Percentiles rank a stretch among this genome's conserved stretches.
Conservation (phyloP, 2,329 filamentous ascomycete species). For the Pseudocercospora pini-densiflorae region DNA sequence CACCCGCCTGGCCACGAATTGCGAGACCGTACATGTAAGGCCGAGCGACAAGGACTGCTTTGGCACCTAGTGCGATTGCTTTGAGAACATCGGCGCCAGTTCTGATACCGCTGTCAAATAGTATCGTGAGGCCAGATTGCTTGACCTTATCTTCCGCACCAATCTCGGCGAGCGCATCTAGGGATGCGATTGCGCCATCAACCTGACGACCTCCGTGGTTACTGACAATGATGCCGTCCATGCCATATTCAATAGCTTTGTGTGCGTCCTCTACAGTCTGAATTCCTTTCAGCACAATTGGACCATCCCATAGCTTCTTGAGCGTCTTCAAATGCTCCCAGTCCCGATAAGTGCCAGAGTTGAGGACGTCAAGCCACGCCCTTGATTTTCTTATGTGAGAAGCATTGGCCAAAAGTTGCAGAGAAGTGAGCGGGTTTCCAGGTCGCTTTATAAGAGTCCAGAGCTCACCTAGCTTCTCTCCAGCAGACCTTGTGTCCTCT, state of each 20-base stretch:
- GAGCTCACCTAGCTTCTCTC: slow-evolving; percentile 43
- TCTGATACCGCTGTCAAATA: slow-evolving; percentile 59
- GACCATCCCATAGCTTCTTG: slow-evolving; percentile 66
- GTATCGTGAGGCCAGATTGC: slow-evolving; percentile 44
- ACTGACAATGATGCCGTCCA: slow-evolving; percentile 58
- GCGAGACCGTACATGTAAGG: slow-evolving; percentile 64
- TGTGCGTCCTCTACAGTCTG: slow-evolving; percentile 57
- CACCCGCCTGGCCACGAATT: slow-evolving; percentile 61
- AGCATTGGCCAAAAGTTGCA: slow-evolving; percentile 42
- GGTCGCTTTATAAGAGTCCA: slow-evolving; percentile 45
- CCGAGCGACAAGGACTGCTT: slow-evolving; percentile 62
- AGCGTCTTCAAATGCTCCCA: slow-evolving; percentile 67
- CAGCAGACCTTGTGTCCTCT: slow-evolving; percentile 37
- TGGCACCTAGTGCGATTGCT: slow-evolving; percentile 60
- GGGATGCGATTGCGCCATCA: slow-evolving; percentile 56
- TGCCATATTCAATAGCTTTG: slow-evolving; percentile 51
- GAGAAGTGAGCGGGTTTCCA: slow-evolving; percentile 39
- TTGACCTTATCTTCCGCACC: slow-evolving; percentile 62
- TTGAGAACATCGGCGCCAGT: slow-evolving; percentile 58
- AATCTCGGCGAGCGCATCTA: slow-evolving; percentile 64
- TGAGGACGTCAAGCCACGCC: slow-evolving; percentile 43
- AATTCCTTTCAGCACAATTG: slow-evolving; percentile 67
- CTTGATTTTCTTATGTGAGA: slow-evolving; percentile 42
- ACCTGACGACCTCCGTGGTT: slow-evolving; percentile 60
- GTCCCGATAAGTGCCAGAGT: slow-evolving; percentile 41